Base-by-base conservation (phyloP, 495 filamentous ascomycete genomes). In the Neurospora sp. region DNA sequence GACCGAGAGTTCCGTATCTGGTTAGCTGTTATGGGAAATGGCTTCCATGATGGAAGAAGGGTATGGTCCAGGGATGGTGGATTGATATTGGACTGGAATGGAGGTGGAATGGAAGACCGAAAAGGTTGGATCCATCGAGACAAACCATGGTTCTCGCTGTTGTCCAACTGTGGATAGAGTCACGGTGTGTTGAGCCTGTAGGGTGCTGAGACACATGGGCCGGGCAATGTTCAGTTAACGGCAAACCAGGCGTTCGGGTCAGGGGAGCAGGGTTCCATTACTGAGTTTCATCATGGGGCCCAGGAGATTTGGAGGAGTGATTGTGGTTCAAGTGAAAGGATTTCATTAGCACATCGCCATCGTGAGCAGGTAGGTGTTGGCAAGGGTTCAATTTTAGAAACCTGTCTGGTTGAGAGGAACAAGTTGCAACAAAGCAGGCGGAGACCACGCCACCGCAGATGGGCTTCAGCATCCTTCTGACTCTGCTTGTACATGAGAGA, bases 1-100 rank as follows among this genome's bases (percentile, higher is more conserved):
- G 42, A 76, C 73, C 53, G 73, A 75, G 69, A 41, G 71, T 72
- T 38, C 75, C 75, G 40, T 40, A 73, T 48, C 40, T 8, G 75
- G 73, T 61, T 76, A 75, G 75, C 27, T 61, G 35, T 61, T 65
- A 37, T 22, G 61, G n/a, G 37, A 16, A 35, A 42, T 31, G 38
- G 18, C 37, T 72, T 39, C 22, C 12, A 40, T 27, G 59, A 5
- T 40, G 39, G 48, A 31, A 44, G 68, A 73, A 45, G 69, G 31
- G 37, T 16, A 70, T 61, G 22, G 14, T 35, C 27, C 69, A 35
- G 53, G 53, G 53, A 35, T 65, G 53, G 18, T 65, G 53, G 27
- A 9, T 65, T 16, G 53, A 65, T 65, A 65, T 65, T 35, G 27
- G 27, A 35, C 18, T 35, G 14, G 53, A 35, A 35, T 65, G 27